These are phyloP conservation scores for Ilex asprella DNA, from an alignment of 257 asterid genomes.

Conservation along the genomic window DNA sequence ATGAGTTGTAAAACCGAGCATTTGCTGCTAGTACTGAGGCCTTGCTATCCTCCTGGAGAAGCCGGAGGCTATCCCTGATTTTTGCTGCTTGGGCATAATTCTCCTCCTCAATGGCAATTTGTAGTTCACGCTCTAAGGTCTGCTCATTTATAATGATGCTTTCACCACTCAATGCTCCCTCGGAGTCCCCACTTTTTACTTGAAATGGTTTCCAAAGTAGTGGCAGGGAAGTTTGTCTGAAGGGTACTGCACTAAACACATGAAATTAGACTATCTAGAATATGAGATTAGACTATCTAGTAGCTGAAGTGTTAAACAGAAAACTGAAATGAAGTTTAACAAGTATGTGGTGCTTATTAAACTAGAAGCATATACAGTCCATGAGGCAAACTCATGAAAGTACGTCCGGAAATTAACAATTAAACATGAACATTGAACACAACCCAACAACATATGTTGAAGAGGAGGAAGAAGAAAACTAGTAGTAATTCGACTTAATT, in stretches of 20 bases:
- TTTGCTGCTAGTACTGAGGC: conserved; percentile 83
- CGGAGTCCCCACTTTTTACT: conserved; percentile 71
- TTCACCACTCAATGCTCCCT: conserved; percentile 70
- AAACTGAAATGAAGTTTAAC: not conserved
- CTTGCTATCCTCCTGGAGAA: conserved; percentile 84
- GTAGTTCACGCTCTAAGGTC: conserved; percentile 64
- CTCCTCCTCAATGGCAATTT: conserved; percentile 68
- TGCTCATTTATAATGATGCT: conserved; percentile 68
- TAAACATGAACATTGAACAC: too few relatives aligned
- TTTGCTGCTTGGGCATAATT: conserved; percentile 85
- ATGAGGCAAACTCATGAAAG: not conserved
- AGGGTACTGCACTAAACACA: conserved; percentile 51
- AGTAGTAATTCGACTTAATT: too few relatives aligned
- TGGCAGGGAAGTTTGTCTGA: conserved; percentile 37
- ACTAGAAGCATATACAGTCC: not conserved
- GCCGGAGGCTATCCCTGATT: conserved; percentile 76
- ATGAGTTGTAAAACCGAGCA: conserved; percentile 69
- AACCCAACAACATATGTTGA: too few relatives aligned
- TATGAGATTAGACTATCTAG: not conserved
- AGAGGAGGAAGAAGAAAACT: too few relatives aligned
- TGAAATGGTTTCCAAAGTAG: conserved; percentile 31
- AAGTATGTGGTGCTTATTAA: too few relatives aligned
- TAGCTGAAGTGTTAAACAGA: not conserved
- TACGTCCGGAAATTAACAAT: not conserved
- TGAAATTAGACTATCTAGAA: conserved; percentile 19